Evolutionary conservation across 179 eudicot genomes (phyloP).

Genomic region (Gypsophila paniculata): DNA sequence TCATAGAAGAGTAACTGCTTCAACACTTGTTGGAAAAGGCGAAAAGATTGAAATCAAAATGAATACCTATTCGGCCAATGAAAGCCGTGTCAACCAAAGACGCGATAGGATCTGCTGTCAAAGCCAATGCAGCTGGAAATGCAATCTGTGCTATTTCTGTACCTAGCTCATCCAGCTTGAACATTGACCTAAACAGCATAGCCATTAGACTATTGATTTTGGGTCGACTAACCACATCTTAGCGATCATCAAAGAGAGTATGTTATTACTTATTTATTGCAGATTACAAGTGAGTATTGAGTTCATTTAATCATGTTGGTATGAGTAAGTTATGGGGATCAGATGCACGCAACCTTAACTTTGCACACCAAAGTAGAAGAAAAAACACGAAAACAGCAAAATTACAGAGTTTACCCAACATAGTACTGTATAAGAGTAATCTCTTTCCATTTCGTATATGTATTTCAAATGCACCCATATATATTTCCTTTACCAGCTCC

Average conservation of each 20-base stretch:
- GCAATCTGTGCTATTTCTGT: slow-evolving; percentile 65
- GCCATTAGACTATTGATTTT: neutral
- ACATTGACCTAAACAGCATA: slow-evolving; percentile 33
- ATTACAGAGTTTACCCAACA: neutral
- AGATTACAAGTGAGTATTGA: neutral
- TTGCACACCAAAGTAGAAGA: neutral
- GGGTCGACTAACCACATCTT: slow-evolving; percentile 7
- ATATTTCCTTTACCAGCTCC: too few species aligned
- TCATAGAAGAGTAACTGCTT: too few species aligned
- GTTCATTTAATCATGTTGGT: neutral
- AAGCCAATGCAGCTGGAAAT: slow-evolving; percentile 76
- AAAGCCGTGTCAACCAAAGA: slow-evolving; percentile 80
- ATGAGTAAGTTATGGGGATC: neutral
- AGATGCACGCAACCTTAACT: neutral
- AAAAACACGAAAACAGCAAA: neutral
- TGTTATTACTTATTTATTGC: neutral
- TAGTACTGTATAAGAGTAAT: too few species aligned
- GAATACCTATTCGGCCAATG: slow-evolving; percentile 75
- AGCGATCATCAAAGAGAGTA: neutral
- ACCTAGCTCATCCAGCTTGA: slow-evolving; percentile 66
- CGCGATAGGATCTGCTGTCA: slow-evolving; percentile 83
- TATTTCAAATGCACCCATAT: too few species aligned
- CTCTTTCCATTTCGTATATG: too few species aligned
- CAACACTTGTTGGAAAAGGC: neutral
- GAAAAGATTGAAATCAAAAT: neutral